These are phyloP conservation scores for Oenanthe javanica DNA, from an alignment of 140 eudicot species.

Conservation along the genomic window DNA sequence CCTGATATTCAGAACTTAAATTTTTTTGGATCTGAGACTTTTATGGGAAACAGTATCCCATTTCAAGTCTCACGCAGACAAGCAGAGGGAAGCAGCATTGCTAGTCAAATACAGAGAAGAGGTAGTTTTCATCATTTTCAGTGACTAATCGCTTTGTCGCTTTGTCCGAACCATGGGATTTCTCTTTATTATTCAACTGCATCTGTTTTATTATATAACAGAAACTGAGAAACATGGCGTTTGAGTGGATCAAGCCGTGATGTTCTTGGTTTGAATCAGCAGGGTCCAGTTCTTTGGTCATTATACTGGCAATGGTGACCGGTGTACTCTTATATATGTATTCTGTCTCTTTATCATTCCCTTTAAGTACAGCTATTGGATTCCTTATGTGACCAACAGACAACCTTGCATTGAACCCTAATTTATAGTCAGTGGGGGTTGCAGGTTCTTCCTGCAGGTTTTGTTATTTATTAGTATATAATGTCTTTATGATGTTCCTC, in stretches of 20 bases:
- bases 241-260: conserved; percentile 7
- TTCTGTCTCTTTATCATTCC: background rate
- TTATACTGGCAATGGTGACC: background rate
- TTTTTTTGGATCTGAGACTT: conserved; percentile 4
- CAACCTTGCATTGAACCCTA: background rate
- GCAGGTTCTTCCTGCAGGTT: no score
- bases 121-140: conserved; percentile 32
- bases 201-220: background rate
- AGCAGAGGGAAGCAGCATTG: conserved; percentile 9
- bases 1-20: conserved; percentile 1
- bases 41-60: background rate
- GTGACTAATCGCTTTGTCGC: conserved; percentile 13
- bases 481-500: background rate
- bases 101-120: conserved; percentile 14
- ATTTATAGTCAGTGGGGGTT: background rate
- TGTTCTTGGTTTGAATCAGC: background rate
- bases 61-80: conserved; percentile 1
- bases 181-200: conserved; percentile 16
- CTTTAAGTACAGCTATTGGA: background rate
- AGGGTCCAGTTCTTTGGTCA: no score
- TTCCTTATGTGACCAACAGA: background rate
- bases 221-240: background rate
- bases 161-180: background rate
- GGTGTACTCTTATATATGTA: background rate
- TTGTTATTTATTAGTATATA: background rate